Evolutionary conservation across 164 flowering plant genomes (phyloP).

Genomic region (Vitis rupestris): DNA sequence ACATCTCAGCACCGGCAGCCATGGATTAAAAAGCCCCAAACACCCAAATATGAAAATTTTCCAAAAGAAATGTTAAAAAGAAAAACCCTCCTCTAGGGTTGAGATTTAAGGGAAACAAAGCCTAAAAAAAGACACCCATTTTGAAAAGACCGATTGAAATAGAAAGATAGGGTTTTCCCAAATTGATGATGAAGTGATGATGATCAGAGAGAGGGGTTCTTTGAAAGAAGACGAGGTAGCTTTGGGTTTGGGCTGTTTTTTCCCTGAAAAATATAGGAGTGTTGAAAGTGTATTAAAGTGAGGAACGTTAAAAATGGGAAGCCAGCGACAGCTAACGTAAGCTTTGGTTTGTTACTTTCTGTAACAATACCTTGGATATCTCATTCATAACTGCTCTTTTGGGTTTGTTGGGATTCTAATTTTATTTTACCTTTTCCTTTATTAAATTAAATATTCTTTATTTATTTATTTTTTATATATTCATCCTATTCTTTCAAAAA

Average conservation of each 20-base stretch:
- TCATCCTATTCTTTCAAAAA: too few species aligned
- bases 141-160: background rate
- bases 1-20: constrained; percentile 46
- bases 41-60: too few species aligned
- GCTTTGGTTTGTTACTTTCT: background rate
- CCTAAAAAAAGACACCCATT: constrained; percentile 8
- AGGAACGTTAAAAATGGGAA: constrained; percentile 7
- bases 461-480: too few species aligned
- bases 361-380: too few species aligned
- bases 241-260: constrained; percentile 8
- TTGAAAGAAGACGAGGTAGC: constrained; percentile 11
- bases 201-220: constrained; percentile 3
- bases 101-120: background rate
- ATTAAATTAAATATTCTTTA: too few species aligned
- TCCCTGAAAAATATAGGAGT: background rate
- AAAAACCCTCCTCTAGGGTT: too few species aligned
- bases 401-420: too few species aligned
- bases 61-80: too few species aligned
- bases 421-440: too few species aligned
- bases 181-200: constrained; percentile 8
- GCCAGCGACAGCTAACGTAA: constrained; percentile 7
- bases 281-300: constrained; percentile 13
- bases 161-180: constrained; percentile 7
- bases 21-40: constrained; percentile 26
- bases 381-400: too few species aligned